A percentile compares a stretch with the other conserved stretches of the same genome.
phyloP scores from a whole-genome alignment of 768 basidiomycete species.

The Leccinum arenicola region DNA sequence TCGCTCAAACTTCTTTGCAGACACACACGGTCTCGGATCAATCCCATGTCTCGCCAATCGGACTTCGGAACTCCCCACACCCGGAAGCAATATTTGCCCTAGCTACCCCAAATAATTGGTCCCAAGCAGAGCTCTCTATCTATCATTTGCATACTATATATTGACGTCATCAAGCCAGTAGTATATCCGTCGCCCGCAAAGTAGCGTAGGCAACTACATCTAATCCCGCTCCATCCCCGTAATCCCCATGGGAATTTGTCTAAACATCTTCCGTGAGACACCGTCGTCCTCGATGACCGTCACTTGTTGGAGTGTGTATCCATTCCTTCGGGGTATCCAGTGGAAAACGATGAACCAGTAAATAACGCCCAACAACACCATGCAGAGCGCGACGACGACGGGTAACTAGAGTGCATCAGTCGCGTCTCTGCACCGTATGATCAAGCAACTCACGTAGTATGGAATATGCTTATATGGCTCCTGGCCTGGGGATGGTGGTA shows the following conservation, averaged over 20 bases:
- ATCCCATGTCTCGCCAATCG: background rate
- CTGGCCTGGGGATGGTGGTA: constrained; percentile 55
- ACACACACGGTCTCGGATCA: constrained; percentile 6
- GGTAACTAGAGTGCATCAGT: constrained; percentile 41
- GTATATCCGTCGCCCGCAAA: background rate
- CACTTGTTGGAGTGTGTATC: constrained; percentile 49
- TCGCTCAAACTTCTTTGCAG: constrained; percentile 10
- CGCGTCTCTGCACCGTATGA: background rate
- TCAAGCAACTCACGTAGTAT: constrained; percentile 55
- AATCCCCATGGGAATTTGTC: constrained; percentile 29
- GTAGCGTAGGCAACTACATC: background rate
- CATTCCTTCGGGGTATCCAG: constrained; percentile 46
- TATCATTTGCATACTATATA: background rate
- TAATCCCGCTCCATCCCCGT: constrained; percentile 4
- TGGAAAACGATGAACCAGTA: constrained; percentile 58
- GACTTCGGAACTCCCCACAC: constrained; percentile 5
- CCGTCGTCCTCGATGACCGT: constrained; percentile 55
- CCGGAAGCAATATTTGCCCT: no score
- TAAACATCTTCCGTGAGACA: constrained; percentile 52
- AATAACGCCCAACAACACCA: constrained; percentile 46
- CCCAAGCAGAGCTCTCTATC: background rate
- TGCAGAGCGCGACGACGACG: constrained; percentile 41
- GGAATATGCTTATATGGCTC: constrained; percentile 56
- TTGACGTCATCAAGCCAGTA: background rate
- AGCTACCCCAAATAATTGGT: background rate